Evolutionary conservation across 2,329 filamentous ascomycete species (phyloP), one percentile per base, ranked within the genome.

Genomic region (Kalaharituber pfeilii): DNA sequence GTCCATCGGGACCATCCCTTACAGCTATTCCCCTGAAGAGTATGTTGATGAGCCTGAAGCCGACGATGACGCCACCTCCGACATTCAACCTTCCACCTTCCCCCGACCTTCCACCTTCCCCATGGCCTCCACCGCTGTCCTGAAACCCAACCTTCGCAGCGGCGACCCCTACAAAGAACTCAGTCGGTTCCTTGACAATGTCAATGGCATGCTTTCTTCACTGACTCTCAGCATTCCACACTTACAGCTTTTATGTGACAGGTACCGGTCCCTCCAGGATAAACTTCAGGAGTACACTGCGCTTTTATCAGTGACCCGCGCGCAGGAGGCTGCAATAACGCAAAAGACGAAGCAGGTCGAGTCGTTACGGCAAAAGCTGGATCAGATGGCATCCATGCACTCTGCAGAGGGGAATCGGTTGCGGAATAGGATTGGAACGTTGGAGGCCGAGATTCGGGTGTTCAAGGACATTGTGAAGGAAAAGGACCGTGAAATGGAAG

Each of bases 341-440:
- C 69, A 69, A 52, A 76, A 76, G 61, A 73, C 77, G 49, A 71
- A 68, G 51, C 73, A 77, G 58, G 74, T 78, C 53, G 70, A 72
- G 57, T 68, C 70, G 13, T 60, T 77, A 57, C 73, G 73, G 53
- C 68, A 70, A 24, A 73, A 74, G 60, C 69, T 76, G 62, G 69
- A 70, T 45, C 71, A 69, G 47, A 67, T 73, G 18, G 70, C 72
- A 49, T 70, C 70, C 52, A 72, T 75, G 55, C 72, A 72, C 56
- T 71, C 72, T 0, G 69, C 70, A 47, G 74, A 78, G 59, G 69
- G 67, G 51, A 65, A 66, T 7, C 67, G 64, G 39, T 60, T 71
- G 49, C 70, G 67, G 59, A 68, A 69, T 47, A 68, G 65, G 33
- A 68, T 72, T 57, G 73, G 68, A 51, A 71, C 73, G 57, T 67